Percentiles rank a stretch among this genome's conserved stretches.
phyloP scores from a whole-genome alignment of 768 basidiomycete species.

The Boletus bicolor region DNA sequence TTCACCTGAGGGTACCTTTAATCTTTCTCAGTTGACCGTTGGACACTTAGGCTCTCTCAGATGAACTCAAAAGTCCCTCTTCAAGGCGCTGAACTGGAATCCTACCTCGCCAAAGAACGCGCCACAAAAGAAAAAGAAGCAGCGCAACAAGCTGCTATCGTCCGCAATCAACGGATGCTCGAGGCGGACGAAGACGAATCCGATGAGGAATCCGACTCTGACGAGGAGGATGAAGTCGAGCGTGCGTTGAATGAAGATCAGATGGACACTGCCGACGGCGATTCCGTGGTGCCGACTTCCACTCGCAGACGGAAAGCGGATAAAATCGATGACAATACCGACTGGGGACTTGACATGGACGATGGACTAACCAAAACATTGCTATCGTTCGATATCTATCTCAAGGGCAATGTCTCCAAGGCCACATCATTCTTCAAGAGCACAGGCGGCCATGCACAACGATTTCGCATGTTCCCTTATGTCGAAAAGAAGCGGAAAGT shows the following conservation, averaged over 20 bases:
- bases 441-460: constrained; percentile 61
- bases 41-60: constrained; percentile 35
- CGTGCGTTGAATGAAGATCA: constrained; percentile 49
- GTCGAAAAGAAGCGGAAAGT: constrained; percentile 89
- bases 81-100: constrained; percentile 84
- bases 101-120: constrained; percentile 71
- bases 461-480: constrained; percentile 97
- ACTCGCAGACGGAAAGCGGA: constrained; percentile 42
- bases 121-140: constrained; percentile 78
- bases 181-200: constrained; percentile 93
- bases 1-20: constrained; percentile 60
- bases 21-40: background rate
- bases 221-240: constrained; percentile 58
- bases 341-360: constrained; percentile 75
- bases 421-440: constrained; percentile 86
- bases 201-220: constrained; percentile 64
- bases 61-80: constrained; percentile 89
- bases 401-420: constrained; percentile 93
- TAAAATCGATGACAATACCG: constrained; percentile 49
- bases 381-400: constrained; percentile 92
- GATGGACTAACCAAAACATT: constrained; percentile 71
- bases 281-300: constrained; percentile 18
- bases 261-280: constrained; percentile 44
- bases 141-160: constrained; percentile 80
- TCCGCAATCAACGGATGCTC: constrained; percentile 80